Evolutionary conservation across 495 filamentous ascomycete genomes (phyloP).

Genomic region (Daldinia decipiens): DNA sequence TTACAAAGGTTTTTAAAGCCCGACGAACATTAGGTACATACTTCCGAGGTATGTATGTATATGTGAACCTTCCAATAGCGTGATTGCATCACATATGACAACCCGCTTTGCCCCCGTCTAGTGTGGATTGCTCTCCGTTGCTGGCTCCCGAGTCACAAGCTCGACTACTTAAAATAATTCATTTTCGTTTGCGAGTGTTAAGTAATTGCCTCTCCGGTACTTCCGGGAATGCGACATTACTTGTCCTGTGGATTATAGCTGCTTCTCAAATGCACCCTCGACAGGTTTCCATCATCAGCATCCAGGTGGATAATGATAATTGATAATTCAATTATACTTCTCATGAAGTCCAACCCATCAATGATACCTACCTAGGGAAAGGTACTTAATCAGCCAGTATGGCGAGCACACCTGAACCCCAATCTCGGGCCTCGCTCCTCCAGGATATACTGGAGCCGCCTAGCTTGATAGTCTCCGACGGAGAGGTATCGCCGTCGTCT

Average conservation of each 20-base stretch:
- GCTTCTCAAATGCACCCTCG: conserved; percentile 24
- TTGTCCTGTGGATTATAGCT: conserved; percentile 15
- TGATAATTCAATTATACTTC: conserved; percentile 22
- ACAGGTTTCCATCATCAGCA: conserved; percentile 7
- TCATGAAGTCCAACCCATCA: conserved; percentile 1
- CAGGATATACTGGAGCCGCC: conserved; percentile 27
- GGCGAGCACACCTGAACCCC: conserved; percentile 26
- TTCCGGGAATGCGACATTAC: conserved; percentile 29
- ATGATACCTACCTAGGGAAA: conserved; percentile 3
- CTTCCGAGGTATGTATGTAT: neutral
- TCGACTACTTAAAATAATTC: conserved; percentile 23
- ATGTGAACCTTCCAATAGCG: conserved; percentile 10
- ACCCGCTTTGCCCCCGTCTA: conserved; percentile 19
- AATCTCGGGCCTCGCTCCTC: conserved; percentile 7
- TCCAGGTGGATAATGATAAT: conserved; percentile 15
- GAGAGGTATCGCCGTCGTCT: conserved; percentile 41
- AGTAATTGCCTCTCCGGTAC: conserved; percentile 30
- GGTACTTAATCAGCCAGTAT: conserved; percentile 28
- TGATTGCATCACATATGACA: conserved; percentile 18
- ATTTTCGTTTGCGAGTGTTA: conserved; percentile 10
- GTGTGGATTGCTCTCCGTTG: conserved; percentile 16
- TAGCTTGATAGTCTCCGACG: conserved; percentile 33
- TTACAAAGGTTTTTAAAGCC: neutral
- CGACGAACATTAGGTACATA: neutral
- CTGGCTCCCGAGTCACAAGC: conserved; percentile 35